A percentile compares a stretch with the other conserved stretches of the same genome.
phyloP scores from a whole-genome alignment of 495 filamentous ascomycete genomes.

The Articulospora tetracladia region DNA sequence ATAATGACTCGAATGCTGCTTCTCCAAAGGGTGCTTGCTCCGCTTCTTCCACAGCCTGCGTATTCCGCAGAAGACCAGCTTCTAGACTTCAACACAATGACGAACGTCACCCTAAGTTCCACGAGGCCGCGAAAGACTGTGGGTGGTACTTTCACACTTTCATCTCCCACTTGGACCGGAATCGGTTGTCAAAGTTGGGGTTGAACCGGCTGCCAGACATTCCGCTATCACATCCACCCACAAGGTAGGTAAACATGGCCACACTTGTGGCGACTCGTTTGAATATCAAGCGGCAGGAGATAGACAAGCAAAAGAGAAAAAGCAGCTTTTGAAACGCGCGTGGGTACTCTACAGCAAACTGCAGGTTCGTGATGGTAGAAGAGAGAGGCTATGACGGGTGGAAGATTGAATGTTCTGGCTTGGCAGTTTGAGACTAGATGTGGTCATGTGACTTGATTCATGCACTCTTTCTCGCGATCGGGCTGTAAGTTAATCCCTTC shows the following conservation, averaged over 20 bases:
- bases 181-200: no score
- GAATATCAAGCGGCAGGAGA: neutral
- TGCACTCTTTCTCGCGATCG: neutral
- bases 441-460: neutral
- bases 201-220: no score
- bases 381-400: neutral
- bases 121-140: neutral
- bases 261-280: neutral
- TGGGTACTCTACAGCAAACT: neutral
- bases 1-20: neutral
- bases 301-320: neutral
- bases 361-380: neutral
- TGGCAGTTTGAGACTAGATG: neutral
- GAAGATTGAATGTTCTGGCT: neutral
- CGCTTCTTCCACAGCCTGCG: neutral
- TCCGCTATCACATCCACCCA: no score
- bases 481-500: neutral
- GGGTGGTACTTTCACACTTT: neutral
- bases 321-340: neutral
- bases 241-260: neutral
- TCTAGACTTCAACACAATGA: neutral
- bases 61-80: neutral
- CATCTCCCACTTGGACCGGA: no score
- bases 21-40: neutral
- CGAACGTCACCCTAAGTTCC: no score